Evolutionary conservation across 2,329 filamentous ascomycete genomes (phyloP).

Genomic region (Botrytis fabae): DNA sequence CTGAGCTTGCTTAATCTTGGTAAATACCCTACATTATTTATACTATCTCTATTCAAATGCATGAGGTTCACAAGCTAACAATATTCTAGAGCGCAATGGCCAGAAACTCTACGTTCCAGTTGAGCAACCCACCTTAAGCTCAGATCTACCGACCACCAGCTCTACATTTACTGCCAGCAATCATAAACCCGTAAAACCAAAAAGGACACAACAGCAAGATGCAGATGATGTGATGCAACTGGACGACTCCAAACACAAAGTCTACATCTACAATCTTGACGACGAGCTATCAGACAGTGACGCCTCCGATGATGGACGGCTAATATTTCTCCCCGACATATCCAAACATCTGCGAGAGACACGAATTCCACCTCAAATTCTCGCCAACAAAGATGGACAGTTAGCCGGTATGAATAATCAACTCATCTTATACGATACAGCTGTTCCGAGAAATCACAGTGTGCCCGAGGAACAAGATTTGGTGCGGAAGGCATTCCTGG

Average conservation of each 20-base stretch:
- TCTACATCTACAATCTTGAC: conserved; percentile 90
- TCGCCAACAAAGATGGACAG: conserved; percentile 57
- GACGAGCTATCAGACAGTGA: conserved; percentile 76
- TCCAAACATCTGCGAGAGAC: conserved; percentile 74
- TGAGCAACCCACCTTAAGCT: conserved; percentile 47
- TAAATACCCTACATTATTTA: conserved; percentile 46
- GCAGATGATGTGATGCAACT: conserved; percentile 72
- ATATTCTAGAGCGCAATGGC: conserved; percentile 57
- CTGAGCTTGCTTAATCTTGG: conserved; percentile 81
- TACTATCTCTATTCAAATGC: conserved; percentile 15
- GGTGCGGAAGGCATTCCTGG: conserved; percentile 80
- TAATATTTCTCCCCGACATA: conserved; percentile 83
- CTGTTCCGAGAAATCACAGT: conserved; percentile 71
- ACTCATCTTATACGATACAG: conserved; percentile 73
- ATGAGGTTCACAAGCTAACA: conserved; percentile 31
- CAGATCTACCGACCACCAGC: conserved; percentile 22
- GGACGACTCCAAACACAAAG: conserved; percentile 79
- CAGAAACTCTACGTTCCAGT: conserved; percentile 66
- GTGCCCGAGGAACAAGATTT: conserved; percentile 73
- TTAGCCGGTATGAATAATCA: conserved; percentile 58
- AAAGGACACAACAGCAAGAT: conserved; percentile 27
- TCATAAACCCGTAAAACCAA: conserved; percentile 29
- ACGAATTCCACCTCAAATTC: conserved; percentile 62
- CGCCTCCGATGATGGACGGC: conserved; percentile 55
- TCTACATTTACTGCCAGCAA: conserved; percentile 25